These are phyloP conservation scores for Sclerotinia sclerotiorum DNA, from an alignment of 2,329 filamentous ascomycete genomes.

Conservation along the genomic window DNA sequence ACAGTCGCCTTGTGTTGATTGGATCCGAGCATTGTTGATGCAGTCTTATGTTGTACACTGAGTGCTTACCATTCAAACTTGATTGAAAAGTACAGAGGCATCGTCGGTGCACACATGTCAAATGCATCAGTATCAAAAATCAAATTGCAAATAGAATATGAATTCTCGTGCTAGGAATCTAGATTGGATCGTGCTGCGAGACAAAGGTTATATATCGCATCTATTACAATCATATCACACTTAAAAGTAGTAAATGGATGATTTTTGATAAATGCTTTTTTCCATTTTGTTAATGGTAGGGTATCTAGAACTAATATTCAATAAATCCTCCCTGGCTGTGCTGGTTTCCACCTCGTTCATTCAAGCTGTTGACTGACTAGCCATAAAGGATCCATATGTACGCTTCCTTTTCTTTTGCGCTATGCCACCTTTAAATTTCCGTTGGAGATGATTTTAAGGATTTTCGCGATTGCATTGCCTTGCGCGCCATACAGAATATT, in stretches of 20 bases:
- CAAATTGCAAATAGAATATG: background rate
- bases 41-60: background rate
- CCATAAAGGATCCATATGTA: background rate
- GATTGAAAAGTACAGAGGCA: background rate
- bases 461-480: background rate
- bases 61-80: background rate
- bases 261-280: background rate
- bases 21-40: background rate
- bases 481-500: background rate
- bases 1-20: background rate
- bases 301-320: conserved; percentile 13
- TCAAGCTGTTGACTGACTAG: conserved; percentile 5
- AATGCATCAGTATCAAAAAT: background rate
- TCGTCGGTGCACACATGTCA: background rate
- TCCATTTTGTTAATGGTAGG: background rate
- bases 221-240: background rate
- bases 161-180: background rate
- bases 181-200: background rate
- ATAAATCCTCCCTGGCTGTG: background rate
- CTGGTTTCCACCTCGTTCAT: background rate
- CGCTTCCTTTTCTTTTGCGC: conserved; percentile 1
- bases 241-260: too few relatives aligned
- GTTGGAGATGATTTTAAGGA: conserved; percentile 16
- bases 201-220: background rate
- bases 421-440: conserved; percentile 2